Evolutionary conservation across 2,329 filamentous ascomycete species (phyloP).

Genomic region (Samsoniella hepiali): DNA sequence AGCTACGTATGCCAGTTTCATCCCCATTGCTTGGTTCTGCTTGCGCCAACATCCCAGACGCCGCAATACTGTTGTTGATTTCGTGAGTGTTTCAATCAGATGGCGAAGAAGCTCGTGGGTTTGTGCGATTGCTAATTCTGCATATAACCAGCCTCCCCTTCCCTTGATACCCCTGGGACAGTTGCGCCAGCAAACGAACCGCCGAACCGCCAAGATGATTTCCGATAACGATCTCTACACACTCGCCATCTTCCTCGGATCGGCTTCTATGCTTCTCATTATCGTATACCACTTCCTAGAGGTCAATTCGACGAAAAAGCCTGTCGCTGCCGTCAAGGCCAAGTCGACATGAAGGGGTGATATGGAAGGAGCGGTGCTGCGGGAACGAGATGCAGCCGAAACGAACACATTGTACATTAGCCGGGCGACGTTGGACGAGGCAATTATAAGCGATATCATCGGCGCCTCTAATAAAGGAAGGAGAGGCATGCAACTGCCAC

Average conservation of each 20-base stretch:
- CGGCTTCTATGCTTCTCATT: conserved; percentile 84
- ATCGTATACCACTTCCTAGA: conserved; percentile 96
- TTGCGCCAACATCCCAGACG: neutral
- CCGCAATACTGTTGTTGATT: neutral
- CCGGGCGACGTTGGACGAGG: neutral
- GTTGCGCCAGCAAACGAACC: conserved; percentile 20
- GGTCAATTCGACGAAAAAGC: conserved; percentile 56
- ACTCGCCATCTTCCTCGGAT: conserved; percentile 90
- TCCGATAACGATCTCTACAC: conserved; percentile 88
- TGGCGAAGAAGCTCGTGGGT: neutral
- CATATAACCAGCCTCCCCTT: neutral
- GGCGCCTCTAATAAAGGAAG: neutral
- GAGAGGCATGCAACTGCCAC: neutral
- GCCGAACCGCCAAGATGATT: conserved; percentile 67
- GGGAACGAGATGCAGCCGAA: neutral
- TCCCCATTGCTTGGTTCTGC: neutral
- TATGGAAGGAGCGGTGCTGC: neutral
- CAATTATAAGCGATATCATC: neutral
- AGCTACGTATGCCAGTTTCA: conserved; percentile 22
- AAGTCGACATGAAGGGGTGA: conserved; percentile 7
- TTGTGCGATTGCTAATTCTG: neutral
- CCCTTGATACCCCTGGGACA: neutral
- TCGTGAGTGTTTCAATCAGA: neutral
- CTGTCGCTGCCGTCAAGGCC: conserved; percentile 23
- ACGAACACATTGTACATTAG: conserved; percentile 15